A percentile compares a stretch with the other conserved stretches of the same genome.
Conservation (phyloP, 2,329 filamentous ascomycete species). For the Chalaropsis ovoidea region DNA sequence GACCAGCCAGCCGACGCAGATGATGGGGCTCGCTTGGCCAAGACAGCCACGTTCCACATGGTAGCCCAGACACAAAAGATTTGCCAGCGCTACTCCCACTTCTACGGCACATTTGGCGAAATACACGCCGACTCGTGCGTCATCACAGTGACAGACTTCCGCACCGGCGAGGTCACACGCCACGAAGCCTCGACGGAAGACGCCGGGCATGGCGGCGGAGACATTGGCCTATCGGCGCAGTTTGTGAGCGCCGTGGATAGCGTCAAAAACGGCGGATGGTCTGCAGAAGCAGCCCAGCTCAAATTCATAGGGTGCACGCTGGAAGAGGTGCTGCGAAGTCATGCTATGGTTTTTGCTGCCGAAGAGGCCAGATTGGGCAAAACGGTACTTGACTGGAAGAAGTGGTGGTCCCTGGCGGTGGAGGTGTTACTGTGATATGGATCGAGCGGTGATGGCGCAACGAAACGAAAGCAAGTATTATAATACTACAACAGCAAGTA, state of each 20-base stretch:
- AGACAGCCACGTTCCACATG: slow-evolving; percentile 90
- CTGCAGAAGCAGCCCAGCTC: slow-evolving; percentile 60
- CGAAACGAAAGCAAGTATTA: not conserved
- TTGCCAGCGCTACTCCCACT: slow-evolving; percentile 71
- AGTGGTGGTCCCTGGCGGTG: slow-evolving; percentile 56
- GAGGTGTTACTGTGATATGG: slow-evolving; percentile 26
- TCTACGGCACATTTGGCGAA: slow-evolving; percentile 82
- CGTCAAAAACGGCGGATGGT: slow-evolving; percentile 61
- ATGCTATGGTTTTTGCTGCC: slow-evolving; percentile 87
- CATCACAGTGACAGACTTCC: slow-evolving; percentile 42
- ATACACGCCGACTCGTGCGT: slow-evolving; percentile 70
- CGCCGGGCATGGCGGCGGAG: slow-evolving; percentile 35
- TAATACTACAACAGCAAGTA: not conserved
- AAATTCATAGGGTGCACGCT: slow-evolving; percentile 70
- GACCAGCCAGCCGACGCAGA: slow-evolving; percentile 26
- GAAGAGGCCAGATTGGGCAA: slow-evolving; percentile 67
- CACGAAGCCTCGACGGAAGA: slow-evolving; percentile 35
- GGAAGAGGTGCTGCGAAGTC: slow-evolving; percentile 79
- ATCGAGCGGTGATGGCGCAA: not conserved
- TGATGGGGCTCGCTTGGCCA: slow-evolving; percentile 49
- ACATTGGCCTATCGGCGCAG: slow-evolving; percentile 58
- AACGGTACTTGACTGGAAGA: slow-evolving; percentile 61
- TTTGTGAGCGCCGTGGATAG: slow-evolving; percentile 74
- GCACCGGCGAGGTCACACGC: slow-evolving; percentile 36
- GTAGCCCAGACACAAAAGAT: slow-evolving; percentile 78